Evolutionary conservation across 257 asterid genomes (phyloP), one percentile per base, ranked within the genome.

Genomic region (Solanum acaule): DNA sequence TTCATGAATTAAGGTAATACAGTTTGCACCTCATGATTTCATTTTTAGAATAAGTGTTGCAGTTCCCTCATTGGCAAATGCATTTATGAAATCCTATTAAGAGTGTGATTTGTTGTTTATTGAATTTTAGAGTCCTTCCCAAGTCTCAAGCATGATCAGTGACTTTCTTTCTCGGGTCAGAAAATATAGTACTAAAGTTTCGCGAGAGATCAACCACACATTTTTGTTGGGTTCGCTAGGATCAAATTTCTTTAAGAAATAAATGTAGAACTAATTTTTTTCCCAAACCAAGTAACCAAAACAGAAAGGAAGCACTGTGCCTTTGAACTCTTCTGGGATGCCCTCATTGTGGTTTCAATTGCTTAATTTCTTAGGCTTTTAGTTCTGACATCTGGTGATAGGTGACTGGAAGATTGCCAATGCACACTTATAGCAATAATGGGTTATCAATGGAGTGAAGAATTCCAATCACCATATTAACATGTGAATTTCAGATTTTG

Each of bases 1-100:
- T 76, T 88, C 52, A 44, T 31, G 67, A 83, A 56, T 86, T 77
- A 87, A 89, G 93, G 93, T 88, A 88, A 75, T 85, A 12, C 14
- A 35, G 44, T 27, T 70, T 81, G 76, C 78, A n/a, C 52, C 20
- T 56, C 42, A 35, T 38, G n/a, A 63, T 49, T 79, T 38, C 68
- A n/a, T 68, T 23, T 73, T 86, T 33, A 27, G 68, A 46, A 49
- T 10, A 29, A 18, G 42, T 31, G 31, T 10, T 82, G 40, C 67
- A 29, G 31, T 46, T 29, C 44, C 70, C 16, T 82, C 70, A 29
- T 46, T 9, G 86, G 86, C 15, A 49, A 49, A 31, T 1, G 1
- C 86, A 49, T 49, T 77, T 18, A 20, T 82, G 86, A 46, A 49
- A 10, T 49, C 86, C 70, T 49, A 31, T 33, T 49, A 31, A 29